A percentile compares a stretch with the other conserved stretches of the same genome.
These are phyloP conservation scores for Emergomyces pasteurianus DNA, from an alignment of 2,329 filamentous ascomycete species.

Conservation along the genomic window DNA sequence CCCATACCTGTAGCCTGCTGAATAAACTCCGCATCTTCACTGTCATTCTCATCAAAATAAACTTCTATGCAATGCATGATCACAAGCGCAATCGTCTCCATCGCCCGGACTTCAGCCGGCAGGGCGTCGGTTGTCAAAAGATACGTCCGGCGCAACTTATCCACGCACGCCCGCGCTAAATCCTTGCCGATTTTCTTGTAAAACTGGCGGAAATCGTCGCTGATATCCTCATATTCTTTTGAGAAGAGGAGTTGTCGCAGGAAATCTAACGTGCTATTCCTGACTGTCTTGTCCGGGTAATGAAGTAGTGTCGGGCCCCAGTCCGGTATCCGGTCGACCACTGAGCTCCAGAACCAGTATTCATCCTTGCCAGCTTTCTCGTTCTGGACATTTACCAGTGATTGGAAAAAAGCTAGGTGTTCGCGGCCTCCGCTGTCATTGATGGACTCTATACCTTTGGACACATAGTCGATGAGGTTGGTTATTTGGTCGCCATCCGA, in stretches of 20 bases:
- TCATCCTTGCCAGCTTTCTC: slow-evolving; percentile 22
- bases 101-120: slow-evolving; percentile 22
- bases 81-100: slow-evolving; percentile 27
- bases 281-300: slow-evolving; percentile 37
- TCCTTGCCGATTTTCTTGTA: slow-evolving; percentile 21
- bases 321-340: slow-evolving; percentile 32
- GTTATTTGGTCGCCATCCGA: slow-evolving; percentile 26
- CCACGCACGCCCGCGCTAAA: slow-evolving; percentile 21
- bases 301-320: slow-evolving; percentile 44
- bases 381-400: slow-evolving; percentile 35
- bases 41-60: slow-evolving; percentile 25
- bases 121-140: slow-evolving; percentile 13
- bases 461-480: slow-evolving; percentile 29
- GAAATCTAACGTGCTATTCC: slow-evolving; percentile 34
- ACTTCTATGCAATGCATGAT: slow-evolving; percentile 27
- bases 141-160: slow-evolving; percentile 23
- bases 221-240: slow-evolving; percentile 20
- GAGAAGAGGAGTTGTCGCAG: slow-evolving; percentile 33
- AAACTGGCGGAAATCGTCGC: slow-evolving; percentile 18
- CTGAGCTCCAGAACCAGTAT: slow-evolving; percentile 22
- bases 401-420: slow-evolving; percentile 41
- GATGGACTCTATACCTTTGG: slow-evolving; percentile 38
- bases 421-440: slow-evolving; percentile 37
- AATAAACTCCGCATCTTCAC: slow-evolving; percentile 25
- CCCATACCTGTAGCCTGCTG: slow-evolving; percentile 25